Evolutionary conservation across 108 stramenopile species (phyloP).

Genomic region (Nitzschia palea): DNA sequence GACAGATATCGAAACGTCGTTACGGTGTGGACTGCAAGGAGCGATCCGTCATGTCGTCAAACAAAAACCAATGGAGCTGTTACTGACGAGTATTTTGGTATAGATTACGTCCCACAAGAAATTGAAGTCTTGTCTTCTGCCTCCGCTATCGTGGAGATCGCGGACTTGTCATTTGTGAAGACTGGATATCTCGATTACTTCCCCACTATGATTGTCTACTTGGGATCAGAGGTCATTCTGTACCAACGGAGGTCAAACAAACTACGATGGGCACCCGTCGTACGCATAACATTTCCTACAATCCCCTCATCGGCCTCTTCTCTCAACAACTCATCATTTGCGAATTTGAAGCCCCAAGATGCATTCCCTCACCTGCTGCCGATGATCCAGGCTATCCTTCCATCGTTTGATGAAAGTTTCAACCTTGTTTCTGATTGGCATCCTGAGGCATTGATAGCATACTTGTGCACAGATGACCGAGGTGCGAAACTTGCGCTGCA

Average conservation of each 20-base stretch:
- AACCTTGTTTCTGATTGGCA: conserved; percentile 68
- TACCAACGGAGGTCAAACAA: conserved; percentile 47
- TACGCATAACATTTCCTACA: conserved; percentile 43
- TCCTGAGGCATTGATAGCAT: conserved; percentile 74
- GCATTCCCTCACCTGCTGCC: conserved; percentile 59
- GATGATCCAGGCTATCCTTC: conserved; percentile 28
- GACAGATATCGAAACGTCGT: neutral
- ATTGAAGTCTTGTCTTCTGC: conserved; percentile 25
- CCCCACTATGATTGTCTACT: conserved; percentile 63
- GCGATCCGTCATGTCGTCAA: conserved; percentile 27
- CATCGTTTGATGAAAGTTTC: conserved; percentile 45
- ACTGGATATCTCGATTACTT: conserved; percentile 68
- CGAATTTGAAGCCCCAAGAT: conserved; percentile 8
- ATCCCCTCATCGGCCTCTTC: conserved; percentile 23
- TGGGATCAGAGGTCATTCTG: conserved; percentile 46
- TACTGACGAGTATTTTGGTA: conserved; percentile 22
- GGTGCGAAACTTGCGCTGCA: conserved; percentile 58
- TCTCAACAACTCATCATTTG: too few species aligned
- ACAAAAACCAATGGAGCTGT: conserved; percentile 11
- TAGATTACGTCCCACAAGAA: conserved; percentile 21
- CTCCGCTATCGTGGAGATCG: conserved; percentile 15
- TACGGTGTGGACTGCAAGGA: conserved; percentile 40
- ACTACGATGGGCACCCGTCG: conserved; percentile 49
- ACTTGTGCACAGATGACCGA: conserved; percentile 56
- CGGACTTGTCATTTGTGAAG: conserved; percentile 67